Base-by-base conservation (phyloP, 2,329 filamentous ascomycete species). In the Beauveria scarabaeidicola region DNA sequence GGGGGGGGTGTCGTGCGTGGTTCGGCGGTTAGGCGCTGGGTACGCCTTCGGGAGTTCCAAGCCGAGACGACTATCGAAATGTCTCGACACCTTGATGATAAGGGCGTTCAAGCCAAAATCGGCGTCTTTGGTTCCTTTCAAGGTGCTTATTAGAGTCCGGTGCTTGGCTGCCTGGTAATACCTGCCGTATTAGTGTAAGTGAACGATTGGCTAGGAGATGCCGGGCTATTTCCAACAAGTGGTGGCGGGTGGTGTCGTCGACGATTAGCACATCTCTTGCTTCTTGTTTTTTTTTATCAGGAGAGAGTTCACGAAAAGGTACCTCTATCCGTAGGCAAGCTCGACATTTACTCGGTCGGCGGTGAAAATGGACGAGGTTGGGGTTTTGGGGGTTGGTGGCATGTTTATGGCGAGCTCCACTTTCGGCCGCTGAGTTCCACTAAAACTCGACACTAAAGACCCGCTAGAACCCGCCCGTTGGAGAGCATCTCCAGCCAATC, bases 291-390 rank as follows among this genome's bases (percentile, higher is more conserved):
- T 36, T 23, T 23, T 23, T 23, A 23, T 19, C 2, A 8, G n/a
- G 15, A 32, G n/a, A 44, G 43, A 36, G 6, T 41, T 21, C 44
- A 46, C 27, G 27, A n/a, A 9, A 48, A 38, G 21, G 3, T 17
- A 25, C 13, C 50, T 53, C 40, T 36, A 23, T 15, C 5, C 11
- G 32, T 15, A 15, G 23, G 19, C 19, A 11, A 54, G n/a, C 17
- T n/a, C n/a, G 21, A 19, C 3, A 7, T n/a, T 10, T 19, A 25
- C 32, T 32, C 13, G 50, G n/a, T 19, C 41, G 5, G 41, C 19
- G 27, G 43, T 46, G 43, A 46, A 56, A 56, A 56, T 56, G 53
- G 53, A 56, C 41, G 53, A 56, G 53, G 53, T 48, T 56, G 53
- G 53, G 53, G 23, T 21, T 11, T 19, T 11, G 41, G 32, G 29